Conservation (phyloP, 169 alveolate species). For the Theileria parva region DNA sequence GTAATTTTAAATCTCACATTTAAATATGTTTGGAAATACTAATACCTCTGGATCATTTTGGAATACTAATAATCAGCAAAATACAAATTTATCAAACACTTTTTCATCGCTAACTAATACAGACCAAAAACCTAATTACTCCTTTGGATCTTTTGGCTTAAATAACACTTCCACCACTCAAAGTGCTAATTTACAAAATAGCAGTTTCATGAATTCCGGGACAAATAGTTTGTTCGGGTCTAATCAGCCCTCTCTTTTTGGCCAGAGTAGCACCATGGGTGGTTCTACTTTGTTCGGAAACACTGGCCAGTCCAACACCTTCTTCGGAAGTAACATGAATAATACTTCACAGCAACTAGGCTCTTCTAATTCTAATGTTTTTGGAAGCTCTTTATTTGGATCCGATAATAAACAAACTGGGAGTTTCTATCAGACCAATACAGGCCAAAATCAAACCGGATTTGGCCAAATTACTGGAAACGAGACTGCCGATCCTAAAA, state of each 20-base stretch:
- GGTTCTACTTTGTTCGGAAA: slow-evolving; percentile 5
- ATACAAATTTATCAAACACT: slow-evolving; percentile 19
- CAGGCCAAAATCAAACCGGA: slow-evolving; percentile 6
- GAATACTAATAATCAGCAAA: slow-evolving; percentile 41
- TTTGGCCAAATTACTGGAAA: slow-evolving; percentile 25
- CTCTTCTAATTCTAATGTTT: not conserved
- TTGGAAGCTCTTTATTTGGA: slow-evolving; percentile 4
- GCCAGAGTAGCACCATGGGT: slow-evolving; percentile 29
- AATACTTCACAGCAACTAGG: slow-evolving; percentile 2
- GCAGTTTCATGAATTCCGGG: slow-evolving; percentile 33
- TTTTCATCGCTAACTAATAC: slow-evolving; percentile 6
- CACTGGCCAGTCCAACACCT: not conserved
- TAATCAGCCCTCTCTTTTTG: slow-evolving; percentile 50
- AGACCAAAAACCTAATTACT: not conserved
- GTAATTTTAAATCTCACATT: not conserved
- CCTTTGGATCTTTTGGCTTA: slow-evolving; percentile 44
- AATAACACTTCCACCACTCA: not conserved
- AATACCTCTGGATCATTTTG: slow-evolving; percentile 40
- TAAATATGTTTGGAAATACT: slow-evolving; percentile 49
- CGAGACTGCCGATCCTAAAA: slow-evolving; percentile 1
- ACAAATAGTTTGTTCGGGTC: slow-evolving; percentile 22
- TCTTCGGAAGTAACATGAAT: slow-evolving; percentile 4
- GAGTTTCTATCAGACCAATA: not conserved
- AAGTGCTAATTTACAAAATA: slow-evolving; percentile 2
- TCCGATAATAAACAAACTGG: slow-evolving; percentile 14